These are phyloP conservation scores for Sphaerulina populicola DNA, from an alignment of 2,329 filamentous ascomycete genomes.

Conservation along the genomic window DNA sequence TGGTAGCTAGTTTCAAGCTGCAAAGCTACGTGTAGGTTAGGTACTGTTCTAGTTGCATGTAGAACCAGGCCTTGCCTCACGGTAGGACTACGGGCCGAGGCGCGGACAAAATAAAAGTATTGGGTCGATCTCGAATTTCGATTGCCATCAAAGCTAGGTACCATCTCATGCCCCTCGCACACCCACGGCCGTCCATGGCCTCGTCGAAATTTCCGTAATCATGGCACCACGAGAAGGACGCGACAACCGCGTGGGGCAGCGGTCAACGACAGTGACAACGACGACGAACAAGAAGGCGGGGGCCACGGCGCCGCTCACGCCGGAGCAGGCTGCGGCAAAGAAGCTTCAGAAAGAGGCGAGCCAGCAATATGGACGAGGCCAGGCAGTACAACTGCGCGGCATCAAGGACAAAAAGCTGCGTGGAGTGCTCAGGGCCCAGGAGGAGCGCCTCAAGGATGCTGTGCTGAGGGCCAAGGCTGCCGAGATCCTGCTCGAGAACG, in stretches of 20 bases:
- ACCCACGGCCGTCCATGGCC: not conserved
- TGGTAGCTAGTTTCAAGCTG: too few relatives aligned
- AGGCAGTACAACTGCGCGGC: conserved; percentile 59
- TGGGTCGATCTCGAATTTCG: too few relatives aligned
- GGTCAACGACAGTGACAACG: conserved; percentile 11
- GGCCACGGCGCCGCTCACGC: conserved; percentile 26
- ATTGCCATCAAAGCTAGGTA: not conserved
- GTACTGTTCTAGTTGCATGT: too few relatives aligned
- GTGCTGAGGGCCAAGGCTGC: conserved; percentile 82
- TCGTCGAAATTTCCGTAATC: not conserved
- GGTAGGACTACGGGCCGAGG: too few relatives aligned
- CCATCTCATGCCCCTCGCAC: not conserved
- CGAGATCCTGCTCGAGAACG: conserved; percentile 86
- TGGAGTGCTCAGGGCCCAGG: conserved; percentile 66
- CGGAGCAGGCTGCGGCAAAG: conserved; percentile 30
- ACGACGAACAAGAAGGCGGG: conserved; percentile 21
- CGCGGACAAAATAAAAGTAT: too few relatives aligned
- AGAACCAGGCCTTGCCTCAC: too few relatives aligned
- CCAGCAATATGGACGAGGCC: conserved; percentile 71
- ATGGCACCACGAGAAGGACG: not conserved
- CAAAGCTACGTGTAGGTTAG: too few relatives aligned
- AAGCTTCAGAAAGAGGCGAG: conserved; percentile 32
- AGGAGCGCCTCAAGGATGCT: conserved; percentile 74
- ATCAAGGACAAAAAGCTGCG: conserved; percentile 88
- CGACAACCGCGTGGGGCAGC: conserved; percentile 6